Percentiles rank a stretch among this genome's conserved stretches.
Evolutionary conservation across 768 basidiomycete genomes (phyloP).

Genomic region (Vararia minispora): DNA sequence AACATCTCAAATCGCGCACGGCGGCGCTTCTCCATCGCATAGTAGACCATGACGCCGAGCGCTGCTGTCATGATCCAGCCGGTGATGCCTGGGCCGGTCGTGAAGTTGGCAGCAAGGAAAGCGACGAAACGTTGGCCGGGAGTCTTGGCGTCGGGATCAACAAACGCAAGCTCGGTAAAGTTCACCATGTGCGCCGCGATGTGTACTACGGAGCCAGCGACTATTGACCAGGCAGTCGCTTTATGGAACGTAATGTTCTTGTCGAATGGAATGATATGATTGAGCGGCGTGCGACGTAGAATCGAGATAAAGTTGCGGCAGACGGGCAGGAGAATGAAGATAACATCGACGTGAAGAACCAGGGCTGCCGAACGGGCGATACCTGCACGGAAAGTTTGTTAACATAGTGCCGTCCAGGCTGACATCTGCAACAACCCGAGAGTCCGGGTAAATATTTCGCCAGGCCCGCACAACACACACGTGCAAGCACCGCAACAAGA

Average conservation of each 20-base stretch:
- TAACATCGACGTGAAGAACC: slow-evolving; percentile 82
- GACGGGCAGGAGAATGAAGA: slow-evolving; percentile 89
- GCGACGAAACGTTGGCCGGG: slow-evolving; percentile 44
- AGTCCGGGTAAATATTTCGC: too few species aligned
- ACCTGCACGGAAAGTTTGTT: slow-evolving; percentile 40
- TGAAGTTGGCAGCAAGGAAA: slow-evolving; percentile 75
- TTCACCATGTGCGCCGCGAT: slow-evolving; percentile 81
- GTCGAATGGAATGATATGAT: slow-evolving; percentile 85
- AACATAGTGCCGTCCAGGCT: too few species aligned
- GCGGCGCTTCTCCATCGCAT: slow-evolving; percentile 70
- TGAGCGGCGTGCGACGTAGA: slow-evolving; percentile 76
- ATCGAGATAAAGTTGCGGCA: slow-evolving; percentile 93
- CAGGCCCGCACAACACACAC: too few species aligned
- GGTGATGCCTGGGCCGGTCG: slow-evolving; percentile 70
- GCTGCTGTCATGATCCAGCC: slow-evolving; percentile 81
- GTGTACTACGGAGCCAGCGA: slow-evolving; percentile 66
- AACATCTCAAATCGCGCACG: slow-evolving; percentile 77
- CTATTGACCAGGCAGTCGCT: slow-evolving; percentile 85
- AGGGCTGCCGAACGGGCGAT: slow-evolving; percentile 85
- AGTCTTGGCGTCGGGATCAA: slow-evolving; percentile 40
- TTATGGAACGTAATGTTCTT: slow-evolving; percentile 89
- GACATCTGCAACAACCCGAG: too few species aligned
- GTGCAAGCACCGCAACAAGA: too few species aligned
- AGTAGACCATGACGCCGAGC: slow-evolving; percentile 76
- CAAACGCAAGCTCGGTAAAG: slow-evolving; percentile 54